A percentile compares a stretch with the other conserved stretches of the same genome.
phyloP scores from a whole-genome alignment of 352 stramenopile species.

The Globisporangium alternatum region DNA sequence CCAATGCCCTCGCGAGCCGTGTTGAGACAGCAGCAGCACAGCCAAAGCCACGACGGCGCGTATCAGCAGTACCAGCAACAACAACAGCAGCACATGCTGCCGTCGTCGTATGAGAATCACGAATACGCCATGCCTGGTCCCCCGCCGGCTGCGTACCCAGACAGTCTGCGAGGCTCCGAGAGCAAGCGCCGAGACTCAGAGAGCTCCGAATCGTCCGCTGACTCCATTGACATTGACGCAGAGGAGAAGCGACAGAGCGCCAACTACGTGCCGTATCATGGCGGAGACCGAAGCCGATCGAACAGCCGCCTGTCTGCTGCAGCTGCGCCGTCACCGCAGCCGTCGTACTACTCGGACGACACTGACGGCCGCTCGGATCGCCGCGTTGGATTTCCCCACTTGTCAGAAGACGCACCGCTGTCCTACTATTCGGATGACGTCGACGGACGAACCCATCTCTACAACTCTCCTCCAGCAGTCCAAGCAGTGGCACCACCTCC shows the following conservation, averaged over 20 bases:
- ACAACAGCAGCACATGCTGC: slow-evolving; percentile 23
- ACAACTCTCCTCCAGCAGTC: neutral
- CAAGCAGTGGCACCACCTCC: neutral
- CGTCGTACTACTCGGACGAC: slow-evolving; percentile 11
- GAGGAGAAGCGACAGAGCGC: slow-evolving; percentile 15
- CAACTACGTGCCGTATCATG: slow-evolving; percentile 1
- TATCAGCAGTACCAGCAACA: slow-evolving; percentile 15
- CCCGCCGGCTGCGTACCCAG: neutral
- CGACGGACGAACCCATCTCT: slow-evolving; percentile 3
- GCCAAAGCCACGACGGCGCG: slow-evolving; percentile 8
- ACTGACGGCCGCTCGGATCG: neutral
- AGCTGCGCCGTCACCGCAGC: neutral
- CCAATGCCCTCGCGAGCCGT: neutral
- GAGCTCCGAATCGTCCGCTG: slow-evolving; percentile 62
- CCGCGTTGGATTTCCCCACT: neutral
- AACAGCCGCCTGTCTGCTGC: slow-evolving; percentile 22
- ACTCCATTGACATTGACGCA: slow-evolving; percentile 72
- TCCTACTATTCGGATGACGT: slow-evolving; percentile 1
- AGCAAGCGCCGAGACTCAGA: slow-evolving; percentile 33
- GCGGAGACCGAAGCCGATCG: neutral
- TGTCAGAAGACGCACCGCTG: neutral
- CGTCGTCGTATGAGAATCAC: slow-evolving; percentile 30
- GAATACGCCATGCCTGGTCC: slow-evolving; percentile 18
- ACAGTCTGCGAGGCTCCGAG: slow-evolving; percentile 15
- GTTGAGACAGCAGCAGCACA: slow-evolving; percentile 16